Base-by-base conservation (phyloP, 257 asterid genomes). In the Ilex asprella region DNA sequence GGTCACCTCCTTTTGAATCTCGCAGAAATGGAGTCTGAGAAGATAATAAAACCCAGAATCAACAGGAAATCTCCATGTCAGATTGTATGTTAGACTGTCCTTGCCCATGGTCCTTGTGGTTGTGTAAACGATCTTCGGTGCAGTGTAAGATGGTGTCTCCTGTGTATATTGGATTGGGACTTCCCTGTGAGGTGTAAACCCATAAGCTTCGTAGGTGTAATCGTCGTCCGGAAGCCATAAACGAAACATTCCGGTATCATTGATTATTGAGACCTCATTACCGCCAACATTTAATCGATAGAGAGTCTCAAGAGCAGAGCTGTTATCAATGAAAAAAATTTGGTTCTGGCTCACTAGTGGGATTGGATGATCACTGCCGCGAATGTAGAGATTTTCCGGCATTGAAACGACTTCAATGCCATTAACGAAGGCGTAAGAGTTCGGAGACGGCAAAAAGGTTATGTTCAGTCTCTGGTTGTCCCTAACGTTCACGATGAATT, bases 211-310 rank as follows among this genome's bases (percentile, higher is more conserved):
- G n/a, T 10, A n/a, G 7, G 74, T 5, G 68, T 52, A 71, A 1
- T 9, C 1, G 0, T 60, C 54, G 60, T 81, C 91, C 1, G 0
- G 0, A 12, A 1, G 0, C 95, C 95, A 86, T 30, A n/a, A 43
- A 2, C 91, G 85, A 44, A 69, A 81, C 95, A 81, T 79, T 30
- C 94, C 91, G 12, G 81, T 72, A 39, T 86, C 91, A 0, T 30
- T 1, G 27, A 1, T 21, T 21, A 21, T 21, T 21, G 27, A 21
- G 27, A 21, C 27, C 27, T 21, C 27, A 0, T 0, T 0, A 1
- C 82, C 81, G 9, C 87, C 95, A 2, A 79, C 82, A 51, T 86
- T 81, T 7, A 86, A 69, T 74, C 91, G 55, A 82, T 78, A 72
- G 16, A 76, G 30, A 32, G 66, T 77, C 63, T 82, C 84, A 69